A percentile compares a stretch with the other conserved stretches of the same genome.
Evolutionary conservation across 2,329 filamentous ascomycete species (phyloP).

Genomic region (Calycina herbarum): DNA sequence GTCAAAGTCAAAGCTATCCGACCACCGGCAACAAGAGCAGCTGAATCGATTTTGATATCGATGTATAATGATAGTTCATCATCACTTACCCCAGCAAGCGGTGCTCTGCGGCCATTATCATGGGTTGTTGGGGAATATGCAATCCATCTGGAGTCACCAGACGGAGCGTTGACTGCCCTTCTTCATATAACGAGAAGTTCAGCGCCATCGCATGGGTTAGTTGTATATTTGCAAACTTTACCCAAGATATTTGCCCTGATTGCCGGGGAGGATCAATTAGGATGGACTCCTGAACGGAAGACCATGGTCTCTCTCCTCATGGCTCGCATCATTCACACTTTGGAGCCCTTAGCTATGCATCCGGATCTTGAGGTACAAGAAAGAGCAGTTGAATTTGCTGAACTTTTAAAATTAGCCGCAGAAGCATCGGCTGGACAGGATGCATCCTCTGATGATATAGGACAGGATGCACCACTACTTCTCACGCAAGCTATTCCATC

Average conservation of each 20-base stretch:
- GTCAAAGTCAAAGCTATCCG: constrained; percentile 88
- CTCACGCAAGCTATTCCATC: constrained; percentile 89
- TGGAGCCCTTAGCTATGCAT: constrained; percentile 78
- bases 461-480: constrained; percentile 74
- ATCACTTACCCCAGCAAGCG: constrained; percentile 56
- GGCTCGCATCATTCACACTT: constrained; percentile 76
- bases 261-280: constrained; percentile 60
- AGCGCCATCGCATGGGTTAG: constrained; percentile 64
- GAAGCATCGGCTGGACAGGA: constrained; percentile 75
- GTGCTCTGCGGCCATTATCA: constrained; percentile 71
- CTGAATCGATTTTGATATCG: constrained; percentile 70
- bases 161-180: constrained; percentile 71
- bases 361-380: constrained; percentile 94
- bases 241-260: constrained; percentile 81
- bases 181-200: constrained; percentile 62
- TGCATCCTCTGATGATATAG: constrained; percentile 51
- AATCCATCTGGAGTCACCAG: constrained; percentile 65
- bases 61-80: constrained; percentile 55
- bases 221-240: constrained; percentile 77
- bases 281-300: constrained; percentile 74
- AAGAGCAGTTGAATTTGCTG: constrained; percentile 86
- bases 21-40: constrained; percentile 75
- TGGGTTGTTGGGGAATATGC: constrained; percentile 93
- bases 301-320: constrained; percentile 75
- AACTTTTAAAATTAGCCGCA: constrained; percentile 81